Evolutionary conservation across 306 rosid genomes (phyloP), one percentile per base, ranked within the genome.

Genomic region (Cucumis cinereus): DNA sequence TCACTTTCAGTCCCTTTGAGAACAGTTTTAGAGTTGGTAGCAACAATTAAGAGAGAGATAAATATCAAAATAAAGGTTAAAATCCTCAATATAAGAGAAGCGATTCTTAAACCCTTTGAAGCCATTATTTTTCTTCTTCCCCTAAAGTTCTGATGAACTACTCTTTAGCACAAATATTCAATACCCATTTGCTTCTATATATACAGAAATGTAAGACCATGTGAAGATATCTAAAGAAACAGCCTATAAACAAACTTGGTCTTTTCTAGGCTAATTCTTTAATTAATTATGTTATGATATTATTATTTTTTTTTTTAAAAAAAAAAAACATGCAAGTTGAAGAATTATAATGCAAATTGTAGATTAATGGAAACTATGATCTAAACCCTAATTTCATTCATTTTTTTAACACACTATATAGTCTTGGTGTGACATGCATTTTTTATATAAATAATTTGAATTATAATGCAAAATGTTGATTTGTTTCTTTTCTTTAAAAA

Each of bases 51-150:
- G 30, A 81, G 50, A 16, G 84, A 40, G 6, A 81, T 22, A 35
- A 81, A 35, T 8, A 77, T 80, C 28, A 81, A 62, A 23, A 77
- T 7, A 19, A 57, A 22, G 28, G 74, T 77, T 22, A 77, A 7
- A 23, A 77, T n/a, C 59, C 80, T 76, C 52, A 81, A 50, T 0
- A 45, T 53, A 26, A 81, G 63, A 17, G 73, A 8, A 49, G 74
- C 77, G 24, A 81, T 20, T 22, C 41, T 59, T 6, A 54, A 60
- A 80, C 52, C 72, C 22, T 47, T 52, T 17, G 58, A 11, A 8
- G 57, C 57, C 12, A 9, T 9, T 9, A 4, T 45, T 9, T 4
- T 3, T 11, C 14, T 9, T 9, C 12, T 3, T 45, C 12, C 1
- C 12, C 17, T 2, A 45, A 45, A 49, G 15, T 4, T 38, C 19